Conservation (phyloP, 108 stramenopile genomes). For the Asterionellopsis glacialis region DNA sequence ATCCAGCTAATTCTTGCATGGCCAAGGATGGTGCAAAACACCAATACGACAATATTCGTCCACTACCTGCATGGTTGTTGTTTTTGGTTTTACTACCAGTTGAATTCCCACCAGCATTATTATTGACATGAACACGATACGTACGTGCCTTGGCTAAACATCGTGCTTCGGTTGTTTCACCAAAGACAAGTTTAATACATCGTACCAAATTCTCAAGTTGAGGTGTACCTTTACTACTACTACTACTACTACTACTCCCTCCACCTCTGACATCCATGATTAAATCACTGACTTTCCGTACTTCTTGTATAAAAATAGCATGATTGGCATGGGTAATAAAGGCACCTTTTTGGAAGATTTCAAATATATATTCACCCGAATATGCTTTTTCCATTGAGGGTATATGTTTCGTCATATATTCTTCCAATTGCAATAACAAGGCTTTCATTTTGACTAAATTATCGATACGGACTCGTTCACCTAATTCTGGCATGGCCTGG, state of each 20-base stretch:
- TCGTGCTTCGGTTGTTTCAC: conserved; percentile 52
- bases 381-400: conserved; percentile 33
- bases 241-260: conserved; percentile 9
- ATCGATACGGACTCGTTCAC: conserved; percentile 34
- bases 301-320: conserved; percentile 53
- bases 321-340: conserved; percentile 71
- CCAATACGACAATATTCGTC: conserved; percentile 90
- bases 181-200: conserved; percentile 78
- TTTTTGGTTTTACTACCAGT: conserved; percentile 4
- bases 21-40: conserved; percentile 96
- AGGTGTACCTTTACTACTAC: conserved; percentile 46
- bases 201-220: conserved; percentile 62
- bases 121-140: conserved; percentile 71
- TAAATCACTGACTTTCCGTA: conserved; percentile 55
- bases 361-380: conserved; percentile 81
- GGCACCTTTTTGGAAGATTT: conserved; percentile 66
- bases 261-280: conserved; percentile 68
- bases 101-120: conserved; percentile 15
- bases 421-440: conserved; percentile 74
- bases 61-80: conserved; percentile 13
- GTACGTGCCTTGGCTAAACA: conserved; percentile 72
- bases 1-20: conserved; percentile 80
- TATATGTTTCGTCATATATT: conserved; percentile 46
- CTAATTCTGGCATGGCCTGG: conserved; percentile 29
- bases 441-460: conserved; percentile 74